phyloP scores from a whole-genome alignment of 257 asterid genomes.

The Apocynum venetum region DNA sequence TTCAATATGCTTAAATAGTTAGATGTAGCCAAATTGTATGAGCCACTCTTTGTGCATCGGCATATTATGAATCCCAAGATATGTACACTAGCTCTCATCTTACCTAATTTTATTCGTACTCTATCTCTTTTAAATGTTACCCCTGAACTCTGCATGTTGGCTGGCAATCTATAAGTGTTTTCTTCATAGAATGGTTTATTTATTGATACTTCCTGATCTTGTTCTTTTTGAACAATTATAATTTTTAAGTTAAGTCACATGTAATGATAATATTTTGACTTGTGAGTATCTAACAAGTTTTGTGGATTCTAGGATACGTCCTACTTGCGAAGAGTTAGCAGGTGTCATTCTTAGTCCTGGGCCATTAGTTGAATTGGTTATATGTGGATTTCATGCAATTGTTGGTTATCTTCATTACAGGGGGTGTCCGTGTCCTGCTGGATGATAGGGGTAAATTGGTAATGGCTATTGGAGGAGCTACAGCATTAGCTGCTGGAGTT shows the following conservation, averaged over 20 bases:
- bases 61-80: neutral
- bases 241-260: neutral
- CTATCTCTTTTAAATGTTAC: neutral
- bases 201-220: neutral
- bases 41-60: neutral
- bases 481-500: constrained; percentile 98
- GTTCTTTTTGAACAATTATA: neutral
- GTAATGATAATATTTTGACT: neutral
- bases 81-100: neutral
- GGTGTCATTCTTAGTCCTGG: neutral
- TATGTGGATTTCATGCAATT: constrained; percentile 11
- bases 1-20: constrained; percentile 7
- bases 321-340: neutral
- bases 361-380: neutral
- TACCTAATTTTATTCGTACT: neutral
- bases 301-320: neutral
- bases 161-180: neutral
- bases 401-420: constrained; percentile 39
- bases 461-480: constrained; percentile 95
- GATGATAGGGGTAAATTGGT: constrained; percentile 78
- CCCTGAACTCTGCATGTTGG: neutral
- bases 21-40: constrained; percentile 3
- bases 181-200: neutral
- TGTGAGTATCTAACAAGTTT: neutral
- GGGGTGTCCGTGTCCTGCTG: constrained; percentile 71